Evolutionary conservation across 768 basidiomycete species (phyloP).

Genomic region (Coprinopsis sp.): DNA sequence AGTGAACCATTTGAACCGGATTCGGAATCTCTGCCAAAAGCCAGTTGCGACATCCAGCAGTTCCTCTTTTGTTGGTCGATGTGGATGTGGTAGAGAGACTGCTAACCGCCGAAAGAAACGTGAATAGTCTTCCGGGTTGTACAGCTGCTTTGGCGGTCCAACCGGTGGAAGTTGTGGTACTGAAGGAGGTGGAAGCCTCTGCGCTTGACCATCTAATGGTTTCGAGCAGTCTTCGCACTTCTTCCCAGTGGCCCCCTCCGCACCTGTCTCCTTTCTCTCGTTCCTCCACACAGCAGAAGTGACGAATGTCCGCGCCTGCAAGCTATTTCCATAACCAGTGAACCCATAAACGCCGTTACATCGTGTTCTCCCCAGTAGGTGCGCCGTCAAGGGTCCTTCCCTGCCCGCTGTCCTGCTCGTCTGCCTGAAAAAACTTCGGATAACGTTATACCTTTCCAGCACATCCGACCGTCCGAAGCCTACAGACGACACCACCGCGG

Average conservation of each 20-base stretch:
- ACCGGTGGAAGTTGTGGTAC: neutral
- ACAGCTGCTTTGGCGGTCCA: constrained; percentile 6
- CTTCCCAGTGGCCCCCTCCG: too few relatives aligned
- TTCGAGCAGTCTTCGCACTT: constrained; percentile 1
- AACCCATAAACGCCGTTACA: too few relatives aligned
- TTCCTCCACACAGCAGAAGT: constrained; percentile 1
- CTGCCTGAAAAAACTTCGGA: constrained; percentile 52
- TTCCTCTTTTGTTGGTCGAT: constrained; percentile 83
- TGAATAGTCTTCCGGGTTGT: constrained; percentile 58
- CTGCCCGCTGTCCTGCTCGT: constrained; percentile 23
- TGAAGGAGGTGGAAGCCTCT: neutral
- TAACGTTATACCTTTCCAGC: constrained; percentile 55
- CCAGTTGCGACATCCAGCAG: constrained; percentile 80
- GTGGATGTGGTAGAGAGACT: constrained; percentile 67
- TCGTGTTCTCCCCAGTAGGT: too few relatives aligned
- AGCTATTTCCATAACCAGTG: too few relatives aligned
- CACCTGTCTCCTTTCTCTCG: neutral
- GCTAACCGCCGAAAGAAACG: constrained; percentile 80
- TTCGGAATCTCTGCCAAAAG: constrained; percentile 85
- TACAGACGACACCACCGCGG: neutral
- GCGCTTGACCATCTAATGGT: neutral
- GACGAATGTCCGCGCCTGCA: neutral
- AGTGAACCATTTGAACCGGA: constrained; percentile 97
- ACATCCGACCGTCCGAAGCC: neutral
- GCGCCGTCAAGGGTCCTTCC: too few relatives aligned